phyloP scores from a whole-genome alignment of 345 rosid genomes.

The Eucalyptus coolabah region DNA sequence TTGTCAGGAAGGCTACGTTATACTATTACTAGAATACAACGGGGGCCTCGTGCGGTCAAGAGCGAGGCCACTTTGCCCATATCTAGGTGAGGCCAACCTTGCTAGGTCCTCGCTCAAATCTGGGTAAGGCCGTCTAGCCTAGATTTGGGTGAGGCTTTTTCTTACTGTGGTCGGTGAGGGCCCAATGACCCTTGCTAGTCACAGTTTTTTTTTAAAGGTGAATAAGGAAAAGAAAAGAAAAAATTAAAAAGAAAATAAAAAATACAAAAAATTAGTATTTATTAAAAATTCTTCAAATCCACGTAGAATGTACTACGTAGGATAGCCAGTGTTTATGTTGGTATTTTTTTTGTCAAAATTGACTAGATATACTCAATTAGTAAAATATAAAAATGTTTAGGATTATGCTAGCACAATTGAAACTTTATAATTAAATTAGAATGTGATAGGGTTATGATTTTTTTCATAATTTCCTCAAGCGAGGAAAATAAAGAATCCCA shows the following conservation, averaged over 20 bases:
- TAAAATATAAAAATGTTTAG: too few relatives aligned
- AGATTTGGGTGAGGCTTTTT: background rate
- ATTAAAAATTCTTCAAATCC: background rate
- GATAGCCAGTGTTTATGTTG: accelerated
- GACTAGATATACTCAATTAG: accelerated
- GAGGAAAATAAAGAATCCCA: background rate
- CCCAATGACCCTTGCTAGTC: too few relatives aligned
- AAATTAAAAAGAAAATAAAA: too few relatives aligned
- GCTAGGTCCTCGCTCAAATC: accelerated
- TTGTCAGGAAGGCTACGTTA: background rate
- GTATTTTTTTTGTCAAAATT: background rate
- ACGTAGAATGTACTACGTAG: accelerated
- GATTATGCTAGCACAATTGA: too few relatives aligned
- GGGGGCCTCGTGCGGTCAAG: background rate
- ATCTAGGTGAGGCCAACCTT: background rate
- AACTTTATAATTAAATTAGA: too few relatives aligned
- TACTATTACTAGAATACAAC: background rate
- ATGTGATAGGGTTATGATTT: too few relatives aligned
- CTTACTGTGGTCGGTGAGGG: background rate
- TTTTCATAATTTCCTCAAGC: too few relatives aligned
- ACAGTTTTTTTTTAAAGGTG: too few relatives aligned
- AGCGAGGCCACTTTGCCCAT: accelerated
- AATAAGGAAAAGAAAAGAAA: background rate
- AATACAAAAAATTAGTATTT: too few relatives aligned
- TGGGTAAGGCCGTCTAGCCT: background rate